phyloP scores from a whole-genome alignment of 371 early-diverging fungal genomes.

The Mucor velutinosus region DNA sequence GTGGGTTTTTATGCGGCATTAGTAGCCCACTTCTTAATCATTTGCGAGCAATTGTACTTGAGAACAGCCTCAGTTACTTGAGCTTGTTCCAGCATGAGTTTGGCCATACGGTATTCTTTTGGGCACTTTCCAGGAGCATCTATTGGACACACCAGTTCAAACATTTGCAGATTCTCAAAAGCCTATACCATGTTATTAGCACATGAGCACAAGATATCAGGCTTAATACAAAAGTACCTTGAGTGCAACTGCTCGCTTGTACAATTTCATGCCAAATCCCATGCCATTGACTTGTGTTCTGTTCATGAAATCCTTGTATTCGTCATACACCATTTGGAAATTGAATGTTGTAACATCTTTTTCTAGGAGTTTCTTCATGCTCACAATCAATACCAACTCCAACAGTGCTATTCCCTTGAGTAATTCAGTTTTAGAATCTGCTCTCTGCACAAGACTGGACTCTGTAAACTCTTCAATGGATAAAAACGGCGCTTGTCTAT shows the following conservation, averaged over 20 bases:
- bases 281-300: conserved; percentile 51
- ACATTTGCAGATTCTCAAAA: conserved; percentile 70
- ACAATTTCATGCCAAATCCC: conserved; percentile 71
- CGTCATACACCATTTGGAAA: conserved; percentile 93
- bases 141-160: conserved; percentile 71
- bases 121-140: conserved; percentile 69
- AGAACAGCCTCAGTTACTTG: conserved; percentile 70
- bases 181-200: conserved; percentile 42
- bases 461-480: conserved; percentile 44
- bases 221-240: conserved; percentile 55
- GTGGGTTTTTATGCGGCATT: not conserved
- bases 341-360: conserved; percentile 76
- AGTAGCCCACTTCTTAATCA: conserved; percentile 58
- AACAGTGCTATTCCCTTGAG: conserved; percentile 75
- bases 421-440: conserved; percentile 66
- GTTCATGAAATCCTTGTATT: conserved; percentile 83
- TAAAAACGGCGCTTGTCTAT: conserved; percentile 46
- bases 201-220: not conserved
- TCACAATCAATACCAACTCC: conserved; percentile 80
- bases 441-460: conserved; percentile 47
- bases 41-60: conserved; percentile 57
- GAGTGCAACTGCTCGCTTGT: conserved; percentile 78
- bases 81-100: conserved; percentile 69
- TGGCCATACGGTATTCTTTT: conserved; percentile 85
- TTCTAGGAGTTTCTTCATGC: conserved; percentile 71